Conservation (phyloP, 2,329 filamentous ascomycete species). For the Aureobasidium lini region DNA sequence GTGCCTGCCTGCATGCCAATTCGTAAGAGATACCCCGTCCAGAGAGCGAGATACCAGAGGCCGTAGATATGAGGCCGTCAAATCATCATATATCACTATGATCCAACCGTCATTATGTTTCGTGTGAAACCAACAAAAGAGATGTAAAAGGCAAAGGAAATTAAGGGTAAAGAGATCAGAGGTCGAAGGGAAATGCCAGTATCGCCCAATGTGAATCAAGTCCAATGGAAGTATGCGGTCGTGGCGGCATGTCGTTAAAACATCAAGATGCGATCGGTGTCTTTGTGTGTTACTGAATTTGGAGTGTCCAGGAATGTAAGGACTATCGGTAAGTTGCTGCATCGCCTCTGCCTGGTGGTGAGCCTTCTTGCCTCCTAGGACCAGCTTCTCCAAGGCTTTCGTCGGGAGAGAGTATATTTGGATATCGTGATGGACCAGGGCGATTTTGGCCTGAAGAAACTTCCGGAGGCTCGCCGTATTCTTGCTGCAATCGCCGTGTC, state of each 20-base stretch:
- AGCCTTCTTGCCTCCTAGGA: not conserved
- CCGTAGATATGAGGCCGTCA: not conserved
- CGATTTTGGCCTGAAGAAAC: not conserved
- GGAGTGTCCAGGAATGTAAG: no score
- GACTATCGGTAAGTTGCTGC: not conserved
- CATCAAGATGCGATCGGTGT: not conserved
- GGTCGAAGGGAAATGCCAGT: not conserved
- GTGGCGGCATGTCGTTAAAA: not conserved
- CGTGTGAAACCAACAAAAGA: conserved; percentile 9
- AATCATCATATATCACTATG: not conserved
- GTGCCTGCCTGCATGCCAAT: not conserved
- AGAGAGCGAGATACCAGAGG: not conserved
- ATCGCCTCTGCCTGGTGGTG: not conserved
- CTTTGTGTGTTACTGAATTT: not conserved
- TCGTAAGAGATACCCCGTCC: not conserved
- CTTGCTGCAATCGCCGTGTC: not conserved
- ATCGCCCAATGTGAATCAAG: not conserved
- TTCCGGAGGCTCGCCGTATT: not conserved
- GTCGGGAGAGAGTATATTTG: conserved; percentile 11
- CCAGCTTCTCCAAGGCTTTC: not conserved
- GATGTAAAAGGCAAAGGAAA: not conserved
- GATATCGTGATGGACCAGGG: conserved; percentile 8
- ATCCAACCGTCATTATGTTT: not conserved
- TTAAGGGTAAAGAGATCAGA: not conserved
- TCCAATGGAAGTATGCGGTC: not conserved